A percentile compares a stretch with the other conserved stretches of the same genome.
Evolutionary conservation across 1,139 yeast species (phyloP).

Genomic region (Blastobotrys indianensis): DNA sequence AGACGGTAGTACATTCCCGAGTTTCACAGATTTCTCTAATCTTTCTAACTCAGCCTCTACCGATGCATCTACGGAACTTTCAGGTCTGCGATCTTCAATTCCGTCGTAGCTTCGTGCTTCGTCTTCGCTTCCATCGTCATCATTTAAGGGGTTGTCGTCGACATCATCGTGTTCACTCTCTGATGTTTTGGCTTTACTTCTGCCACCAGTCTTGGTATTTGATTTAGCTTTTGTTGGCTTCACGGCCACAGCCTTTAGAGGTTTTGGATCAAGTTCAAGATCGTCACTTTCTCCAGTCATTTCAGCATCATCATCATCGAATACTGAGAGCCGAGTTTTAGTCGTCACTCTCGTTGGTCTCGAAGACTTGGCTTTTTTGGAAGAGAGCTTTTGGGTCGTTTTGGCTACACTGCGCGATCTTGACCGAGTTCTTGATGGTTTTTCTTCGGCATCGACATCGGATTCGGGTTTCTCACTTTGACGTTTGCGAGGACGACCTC

Average conservation of each 20-base stretch:
- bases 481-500: neutral
- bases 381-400: neutral
- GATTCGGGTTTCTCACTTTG: neutral
- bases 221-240: slow-evolving; percentile 1
- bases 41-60: neutral
- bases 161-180: slow-evolving; percentile 1
- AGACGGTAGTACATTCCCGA: neutral
- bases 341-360: neutral
- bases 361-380: neutral
- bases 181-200: slow-evolving; percentile 3
- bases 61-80: too few species aligned
- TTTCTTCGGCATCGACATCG: neutral
- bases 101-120: too few species aligned
- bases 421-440: neutral
- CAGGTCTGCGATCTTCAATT: too few species aligned
- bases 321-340: slow-evolving; percentile 6
- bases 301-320: slow-evolving; percentile 8
- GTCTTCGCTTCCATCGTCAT: neutral
- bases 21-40: neutral
- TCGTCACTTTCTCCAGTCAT: neutral
- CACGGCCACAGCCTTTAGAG: neutral
- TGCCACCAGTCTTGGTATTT: neutral
- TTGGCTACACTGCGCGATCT: neutral
- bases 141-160: neutral
- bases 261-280: slow-evolving; percentile 4